Evolutionary conservation across 305 asterid genomes (phyloP), one percentile per base, ranked within the genome.

Genomic region (Fraxinus velutina): DNA sequence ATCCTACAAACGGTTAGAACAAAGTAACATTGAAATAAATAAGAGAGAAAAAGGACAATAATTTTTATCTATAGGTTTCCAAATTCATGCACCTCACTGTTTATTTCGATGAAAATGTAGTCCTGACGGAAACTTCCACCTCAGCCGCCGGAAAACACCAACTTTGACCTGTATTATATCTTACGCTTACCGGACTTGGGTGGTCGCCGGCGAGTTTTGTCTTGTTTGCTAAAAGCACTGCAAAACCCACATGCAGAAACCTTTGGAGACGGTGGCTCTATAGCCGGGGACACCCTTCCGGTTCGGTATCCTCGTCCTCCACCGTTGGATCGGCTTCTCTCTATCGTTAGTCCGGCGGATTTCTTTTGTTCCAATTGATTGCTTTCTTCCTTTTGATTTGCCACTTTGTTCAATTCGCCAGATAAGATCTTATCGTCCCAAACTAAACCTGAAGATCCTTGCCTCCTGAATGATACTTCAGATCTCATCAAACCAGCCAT

Each of bases 401-500:
- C 66, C 30, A 50, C 19, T 73, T 80, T 82, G 80, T 79, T 79
- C 82, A 88, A 60, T 83, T 85, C 89, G 62, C 72, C 83, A 27
- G 84, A 78, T 17, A 87, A 55, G 37, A 88, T 75, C 78, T 87
- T 89, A 81, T 87, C 90, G 64, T 89, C 88, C 90, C 90, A 89
- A 22, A 89, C 88, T 12, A 89, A 73, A 13, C 92, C 92, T 9
- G 92, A 89, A 5, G 92, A 89, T 19, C 92, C 92, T 39, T 89
- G 92, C 42, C 92, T 82, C 82, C 92, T 68, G 83, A 89, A 89
- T 32, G 92, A 89, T 6, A 84, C 81, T 5, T 89, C 79, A 62
- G 92, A 89, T 87, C 92, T 82, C 82, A 85, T 89, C 79, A 89
- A 84, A 44, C 92, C 92, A 32, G 88, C 90, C 92, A 88, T 88